Conservation (phyloP, 2,329 filamentous ascomycete genomes). For the Penicillium brasilianum region DNA sequence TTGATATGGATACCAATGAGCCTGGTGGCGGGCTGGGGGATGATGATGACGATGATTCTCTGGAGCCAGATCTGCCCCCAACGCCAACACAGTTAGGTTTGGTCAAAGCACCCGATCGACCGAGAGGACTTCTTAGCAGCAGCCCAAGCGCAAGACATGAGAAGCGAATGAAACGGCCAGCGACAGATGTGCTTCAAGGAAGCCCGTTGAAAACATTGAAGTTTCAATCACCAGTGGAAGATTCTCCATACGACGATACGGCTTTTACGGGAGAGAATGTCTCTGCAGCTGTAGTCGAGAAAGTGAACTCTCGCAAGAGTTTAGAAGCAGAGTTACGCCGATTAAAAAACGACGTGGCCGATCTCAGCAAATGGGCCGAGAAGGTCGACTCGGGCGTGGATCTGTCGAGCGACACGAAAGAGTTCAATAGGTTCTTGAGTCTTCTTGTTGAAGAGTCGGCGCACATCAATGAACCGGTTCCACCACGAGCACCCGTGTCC, state of each 20-base stretch:
- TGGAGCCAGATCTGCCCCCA: slow-evolving; percentile 68
- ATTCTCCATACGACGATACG: slow-evolving; percentile 12
- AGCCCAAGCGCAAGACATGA: slow-evolving; percentile 43
- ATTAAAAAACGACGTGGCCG: slow-evolving; percentile 63
- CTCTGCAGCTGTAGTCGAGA: slow-evolving; percentile 44
- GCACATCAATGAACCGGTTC: slow-evolving; percentile 28
- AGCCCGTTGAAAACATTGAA: slow-evolving; percentile 39
- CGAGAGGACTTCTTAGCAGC: slow-evolving; percentile 41
- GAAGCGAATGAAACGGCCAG: slow-evolving; percentile 34
- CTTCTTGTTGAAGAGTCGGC: slow-evolving; percentile 38
- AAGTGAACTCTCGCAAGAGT: slow-evolving; percentile 58
- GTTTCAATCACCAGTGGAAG: slow-evolving; percentile 24
- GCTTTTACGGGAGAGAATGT: slow-evolving; percentile 17
- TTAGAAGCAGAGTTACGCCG: slow-evolving; percentile 62
- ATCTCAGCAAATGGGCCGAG: slow-evolving; percentile 64
- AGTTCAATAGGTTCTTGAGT: slow-evolving; percentile 36
- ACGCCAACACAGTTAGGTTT: slow-evolving; percentile 49
- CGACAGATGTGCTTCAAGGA: slow-evolving; percentile 29
- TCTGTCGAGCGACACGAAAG: slow-evolving; percentile 41
- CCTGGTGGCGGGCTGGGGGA: slow-evolving; percentile 29
- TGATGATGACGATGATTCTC: slow-evolving; percentile 44
- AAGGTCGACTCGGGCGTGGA: slow-evolving; percentile 49
- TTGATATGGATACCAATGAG: slow-evolving; percentile 25
- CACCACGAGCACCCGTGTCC: slow-evolving; percentile 30
- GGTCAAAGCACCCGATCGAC: slow-evolving; percentile 41